Evolutionary conservation across 345 rosid genomes (phyloP), one percentile per base, ranked within the genome.

Genomic region (Clausena lansium): DNA sequence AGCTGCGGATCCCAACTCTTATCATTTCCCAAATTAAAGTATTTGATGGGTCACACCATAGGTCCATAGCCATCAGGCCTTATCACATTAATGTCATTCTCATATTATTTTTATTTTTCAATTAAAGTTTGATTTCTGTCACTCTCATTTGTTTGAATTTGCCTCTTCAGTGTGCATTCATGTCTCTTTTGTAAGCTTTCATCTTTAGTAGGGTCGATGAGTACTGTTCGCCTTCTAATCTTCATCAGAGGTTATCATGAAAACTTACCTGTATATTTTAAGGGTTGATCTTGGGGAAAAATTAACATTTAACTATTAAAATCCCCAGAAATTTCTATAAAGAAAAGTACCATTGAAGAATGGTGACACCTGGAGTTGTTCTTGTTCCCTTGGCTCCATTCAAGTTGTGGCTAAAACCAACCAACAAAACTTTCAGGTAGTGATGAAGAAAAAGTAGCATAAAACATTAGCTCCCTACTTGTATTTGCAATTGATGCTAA

Each of bases 381-480:
- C 71, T 61, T 75, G 54, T 22, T 2, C 71, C 58, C 61, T 32
- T 61, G 78, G 75, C 65, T 77, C 74, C 74, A 73, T 67, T 72
- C 74, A 70, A 66, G 67, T 71, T 71, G 65, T 75, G 24, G 68
- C 83, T 35, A 24, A 76, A 79, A 68, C 63, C 73, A 62, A 79
- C 45, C 57, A 63, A 67, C 50, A 38, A 76, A 65, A 76, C 39
- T 63, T 45, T 64, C 32, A n/a, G 59, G 70, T 24, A 50, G 58
- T 3, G 65, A 45, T 71, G 69, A 54, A 77, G 9, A 57, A 45
- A 71, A 76, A 45, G 54, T 28, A 36, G 73, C 70, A 22, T 17
- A 10, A 63, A 47, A 55, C 75, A 71, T 35, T 57, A 55, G 64
- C 54, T n/a, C 66, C 77, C 78, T 41, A 45, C 50, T 79, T 67